Evolutionary conservation across 2,329 filamentous ascomycete genomes (phyloP).

Genomic region (Hymenoscyphus fructigenus): DNA sequence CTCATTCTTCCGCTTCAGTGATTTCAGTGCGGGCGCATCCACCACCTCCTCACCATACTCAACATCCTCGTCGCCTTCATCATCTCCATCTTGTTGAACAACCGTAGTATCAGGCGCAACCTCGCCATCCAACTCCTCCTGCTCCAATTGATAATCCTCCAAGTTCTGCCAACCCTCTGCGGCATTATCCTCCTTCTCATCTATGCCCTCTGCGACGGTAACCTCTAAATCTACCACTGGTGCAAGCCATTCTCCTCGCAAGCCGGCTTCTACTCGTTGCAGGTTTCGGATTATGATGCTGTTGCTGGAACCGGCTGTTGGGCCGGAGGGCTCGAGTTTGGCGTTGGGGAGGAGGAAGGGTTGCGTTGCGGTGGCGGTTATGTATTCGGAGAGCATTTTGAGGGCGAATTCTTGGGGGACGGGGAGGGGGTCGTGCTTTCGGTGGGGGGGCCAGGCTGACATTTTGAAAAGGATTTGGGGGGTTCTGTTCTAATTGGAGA

Average conservation of each 20-base stretch:
- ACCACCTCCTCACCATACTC: constrained; percentile 37
- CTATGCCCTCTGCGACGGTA: constrained; percentile 25
- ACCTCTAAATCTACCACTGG: constrained; percentile 41
- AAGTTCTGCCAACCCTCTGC: constrained; percentile 38
- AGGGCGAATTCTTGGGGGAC: constrained; percentile 33
- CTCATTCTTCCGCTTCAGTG: constrained; percentile 39
- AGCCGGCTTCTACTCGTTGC: constrained; percentile 50
- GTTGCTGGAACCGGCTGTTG: constrained; percentile 29
- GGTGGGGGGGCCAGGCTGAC: constrained; percentile 35
- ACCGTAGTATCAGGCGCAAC: constrained; percentile 21
- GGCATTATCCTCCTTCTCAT: constrained; percentile 29
- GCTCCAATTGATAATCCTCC: constrained; percentile 39
- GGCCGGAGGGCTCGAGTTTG: constrained; percentile 35
- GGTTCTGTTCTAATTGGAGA: neutral
- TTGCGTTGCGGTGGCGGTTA: constrained; percentile 27
- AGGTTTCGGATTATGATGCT: constrained; percentile 52
- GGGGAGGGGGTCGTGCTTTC: constrained; percentile 29
- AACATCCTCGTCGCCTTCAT: constrained; percentile 39
- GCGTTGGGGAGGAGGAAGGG: constrained; percentile 38
- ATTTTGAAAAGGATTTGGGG: constrained; percentile 22
- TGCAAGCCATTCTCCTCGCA: constrained; percentile 50
- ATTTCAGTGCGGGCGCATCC: constrained; percentile 22
- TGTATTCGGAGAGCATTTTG: constrained; percentile 34
- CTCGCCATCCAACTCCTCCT: constrained; percentile 34
- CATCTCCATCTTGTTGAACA: constrained; percentile 39